phyloP scores from a whole-genome alignment of 2,329 filamentous ascomycete genomes.

The Phaeosphaeriaceae sp. region DNA sequence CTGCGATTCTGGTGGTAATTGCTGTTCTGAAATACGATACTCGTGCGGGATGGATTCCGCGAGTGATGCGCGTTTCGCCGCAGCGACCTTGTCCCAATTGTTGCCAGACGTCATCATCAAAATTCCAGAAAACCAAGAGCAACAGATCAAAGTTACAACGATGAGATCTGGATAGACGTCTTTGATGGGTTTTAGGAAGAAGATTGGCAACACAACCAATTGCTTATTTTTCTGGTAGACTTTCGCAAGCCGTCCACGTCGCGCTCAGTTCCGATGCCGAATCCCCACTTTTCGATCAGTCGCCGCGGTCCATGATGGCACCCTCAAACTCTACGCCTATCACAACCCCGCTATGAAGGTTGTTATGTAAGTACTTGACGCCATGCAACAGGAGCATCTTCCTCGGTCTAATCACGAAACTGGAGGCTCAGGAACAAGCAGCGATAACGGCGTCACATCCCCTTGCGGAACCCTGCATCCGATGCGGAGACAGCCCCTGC shows the following conservation, averaged over 20 bases:
- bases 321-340: conserved; percentile 8
- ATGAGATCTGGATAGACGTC: conserved; percentile 3
- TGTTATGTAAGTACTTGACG: conserved; percentile 10
- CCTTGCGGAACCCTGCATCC: conserved; percentile 5
- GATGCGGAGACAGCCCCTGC: neutral
- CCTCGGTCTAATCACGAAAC: neutral
- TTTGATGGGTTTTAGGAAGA: neutral
- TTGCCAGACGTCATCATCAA: conserved; percentile 21
- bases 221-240: conserved; percentile 10
- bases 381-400: neutral
- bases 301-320: conserved; percentile 19
- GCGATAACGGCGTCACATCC: conserved; percentile 22
- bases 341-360: conserved; percentile 15
- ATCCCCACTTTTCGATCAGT: conserved; percentile 32
- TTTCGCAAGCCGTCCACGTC: neutral
- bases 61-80: conserved; percentile 54
- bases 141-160: neutral
- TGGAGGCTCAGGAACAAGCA: neutral
- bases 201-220: neutral
- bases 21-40: conserved; percentile 63
- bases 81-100: conserved; percentile 56
- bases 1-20: conserved; percentile 63
- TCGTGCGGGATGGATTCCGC: conserved; percentile 63
- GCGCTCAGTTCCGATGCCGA: conserved; percentile 15
- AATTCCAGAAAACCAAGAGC: neutral